Evolutionary conservation across 176 grass and related monocot genomes (phyloP).

Genomic region (Ensete ventricosum): DNA sequence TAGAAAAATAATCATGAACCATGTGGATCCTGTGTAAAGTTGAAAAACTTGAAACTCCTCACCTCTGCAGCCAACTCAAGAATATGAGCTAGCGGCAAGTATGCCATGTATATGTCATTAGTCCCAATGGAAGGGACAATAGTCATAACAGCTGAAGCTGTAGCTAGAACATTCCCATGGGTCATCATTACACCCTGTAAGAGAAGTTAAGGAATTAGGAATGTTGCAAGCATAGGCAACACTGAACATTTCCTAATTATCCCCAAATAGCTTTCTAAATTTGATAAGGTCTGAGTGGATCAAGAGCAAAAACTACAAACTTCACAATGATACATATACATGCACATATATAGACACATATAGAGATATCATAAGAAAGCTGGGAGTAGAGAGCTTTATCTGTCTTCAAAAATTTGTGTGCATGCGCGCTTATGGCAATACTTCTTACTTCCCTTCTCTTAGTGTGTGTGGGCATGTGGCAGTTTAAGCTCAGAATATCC

Average conservation of each 20-base stretch:
- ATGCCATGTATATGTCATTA: slow-evolving; percentile 59
- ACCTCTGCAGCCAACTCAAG: slow-evolving; percentile 78
- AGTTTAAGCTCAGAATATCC: too few species aligned
- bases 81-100: slow-evolving; percentile 82
- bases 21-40: not conserved
- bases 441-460: too few species aligned
- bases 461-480: too few species aligned
- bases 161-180: slow-evolving; percentile 81
- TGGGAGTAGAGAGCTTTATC: too few species aligned
- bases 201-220: slow-evolving; percentile 15
- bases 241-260: not conserved
- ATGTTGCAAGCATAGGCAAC: not conserved
- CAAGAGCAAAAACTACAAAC: not conserved
- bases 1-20: not conserved
- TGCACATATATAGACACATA: not conserved
- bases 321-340: not conserved
- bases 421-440: too few species aligned
- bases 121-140: slow-evolving; percentile 57
- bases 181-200: slow-evolving; percentile 84
- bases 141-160: slow-evolving; percentile 57
- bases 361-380: too few species aligned
- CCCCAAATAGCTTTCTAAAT: not conserved
- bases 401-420: too few species aligned
- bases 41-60: slow-evolving; percentile 12
- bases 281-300: not conserved